Base-by-base conservation (phyloP, 768 basidiomycete genomes). In the Porphyrellus cyaneotinctus region DNA sequence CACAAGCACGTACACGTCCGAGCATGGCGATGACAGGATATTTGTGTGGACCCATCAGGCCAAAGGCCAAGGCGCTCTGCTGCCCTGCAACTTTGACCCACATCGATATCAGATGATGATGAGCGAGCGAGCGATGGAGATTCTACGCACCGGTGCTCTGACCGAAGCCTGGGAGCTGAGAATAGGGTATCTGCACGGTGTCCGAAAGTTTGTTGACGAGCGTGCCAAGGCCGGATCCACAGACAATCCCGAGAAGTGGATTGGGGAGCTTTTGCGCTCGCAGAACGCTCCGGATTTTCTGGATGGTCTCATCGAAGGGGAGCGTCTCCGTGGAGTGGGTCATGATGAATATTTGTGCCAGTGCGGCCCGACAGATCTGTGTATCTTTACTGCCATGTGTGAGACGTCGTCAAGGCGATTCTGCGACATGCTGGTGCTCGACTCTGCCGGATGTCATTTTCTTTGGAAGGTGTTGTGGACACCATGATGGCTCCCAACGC, bases 21-120 rank as follows among this genome's bases (percentile, higher is more conserved):
- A 95, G 83, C 88, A 93, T 93, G 11, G 86, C 89, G 4, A 95
- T 89, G 12, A 89, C 91, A 0, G 93, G 88, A 0, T 87, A 78
- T n/a, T 80, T 79, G 47, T 76, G 71, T 28, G 67, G 63, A 1
- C 90, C 88, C 61, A 94, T 74, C 23, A 83, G 67, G 7, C 92
- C 92, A 69, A 95, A 94, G 0, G 90, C 89, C 20, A 95, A 74
- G 9, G 78, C 71, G 53, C 88, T 91, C 69, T 82, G 81, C 60
- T 95, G 93, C 24, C 93, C 92, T n/a, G 69, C 71, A 22, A 94
- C 92, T 91, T 58, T 46, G 26, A 23, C 13, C 10, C 36, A n/a
- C 11, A 26, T 33, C 11, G 17, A 44, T 38, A 31, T 58, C 33
- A 38, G 28, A 7, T 18, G 17, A 24, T 42, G 42, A 43, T 48